A percentile compares a stretch with the other conserved stretches of the same genome.
Evolutionary conservation across 2,329 filamentous ascomycete species (phyloP).

Genomic region (Ophiobolus disseminans): DNA sequence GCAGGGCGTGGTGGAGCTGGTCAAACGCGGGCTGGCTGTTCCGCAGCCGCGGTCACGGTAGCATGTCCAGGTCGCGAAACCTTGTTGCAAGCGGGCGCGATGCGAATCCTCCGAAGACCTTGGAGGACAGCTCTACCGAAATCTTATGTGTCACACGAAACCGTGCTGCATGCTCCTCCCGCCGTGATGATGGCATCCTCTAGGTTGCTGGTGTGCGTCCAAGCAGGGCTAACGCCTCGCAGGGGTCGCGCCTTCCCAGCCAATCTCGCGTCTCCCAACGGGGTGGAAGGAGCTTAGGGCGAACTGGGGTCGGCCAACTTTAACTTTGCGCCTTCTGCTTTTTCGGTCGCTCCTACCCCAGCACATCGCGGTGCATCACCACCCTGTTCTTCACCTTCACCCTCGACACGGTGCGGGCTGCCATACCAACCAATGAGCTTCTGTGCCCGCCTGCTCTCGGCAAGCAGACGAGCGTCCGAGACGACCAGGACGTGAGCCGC

Average conservation of each 20-base stretch:
- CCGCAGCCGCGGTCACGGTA: constrained; percentile 55
- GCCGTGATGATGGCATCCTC: constrained; percentile 26
- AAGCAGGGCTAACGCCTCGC: constrained; percentile 1
- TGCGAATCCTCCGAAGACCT: constrained; percentile 31
- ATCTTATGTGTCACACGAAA: constrained; percentile 39
- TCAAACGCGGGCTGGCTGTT: constrained; percentile 51
- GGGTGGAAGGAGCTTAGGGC: constrained; percentile 27
- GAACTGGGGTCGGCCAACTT: constrained; percentile 39
- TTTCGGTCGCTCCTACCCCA: constrained; percentile 22
- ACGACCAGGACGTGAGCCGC: constrained; percentile 21
- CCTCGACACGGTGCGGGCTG: constrained; percentile 3
- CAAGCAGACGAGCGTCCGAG: background rate
- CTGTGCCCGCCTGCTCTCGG: background rate
- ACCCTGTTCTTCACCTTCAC: constrained; percentile 5
- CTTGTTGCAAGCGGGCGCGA: constrained; percentile 34
- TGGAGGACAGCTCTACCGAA: constrained; percentile 24
- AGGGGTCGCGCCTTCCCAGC: constrained; percentile 12
- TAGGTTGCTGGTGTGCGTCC: background rate
- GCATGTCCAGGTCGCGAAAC: constrained; percentile 49
- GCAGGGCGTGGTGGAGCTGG: constrained; percentile 42
- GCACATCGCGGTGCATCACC: constrained; percentile 13
- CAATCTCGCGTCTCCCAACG: constrained; percentile 28
- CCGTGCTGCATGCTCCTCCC: constrained; percentile 15
- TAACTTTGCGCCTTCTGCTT: constrained; percentile 28
- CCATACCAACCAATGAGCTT: constrained; percentile 10